Evolutionary conservation across 164 flowering plant species (phyloP), one percentile per base, ranked within the genome.

Genomic region (Akebia trifoliata): DNA sequence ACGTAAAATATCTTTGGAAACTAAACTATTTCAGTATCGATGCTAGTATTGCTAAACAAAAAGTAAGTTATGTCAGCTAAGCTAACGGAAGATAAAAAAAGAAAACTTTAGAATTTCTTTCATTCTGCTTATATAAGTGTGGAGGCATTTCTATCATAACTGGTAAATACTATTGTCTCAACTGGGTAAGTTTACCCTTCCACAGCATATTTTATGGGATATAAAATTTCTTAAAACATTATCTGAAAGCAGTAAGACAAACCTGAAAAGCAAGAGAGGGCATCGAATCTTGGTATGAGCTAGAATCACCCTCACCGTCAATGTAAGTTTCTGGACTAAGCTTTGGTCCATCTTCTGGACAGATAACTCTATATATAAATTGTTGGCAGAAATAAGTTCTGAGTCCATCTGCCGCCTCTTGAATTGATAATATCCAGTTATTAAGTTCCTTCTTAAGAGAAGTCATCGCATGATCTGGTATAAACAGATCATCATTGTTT

Each of bases 181-280:
- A n/a, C n/a, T n/a, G n/a, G n/a, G n/a, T n/a, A n/a, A n/a, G n/a
- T n/a, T n/a, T n/a, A n/a, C n/a, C n/a, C n/a, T n/a, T n/a, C n/a
- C n/a, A n/a, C n/a, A n/a, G n/a, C n/a, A n/a, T n/a, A n/a, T n/a
- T n/a, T n/a, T n/a, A n/a, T n/a, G n/a, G n/a, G n/a, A n/a, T n/a
- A n/a, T n/a, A n/a, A n/a, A n/a, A n/a, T n/a, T n/a, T n/a, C n/a
- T n/a, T n/a, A n/a, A n/a, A n/a, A n/a, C n/a, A n/a, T 12, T 40
- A 14, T 37, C 37, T 15, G 9, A 15, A 14, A 18, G 56, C 49
- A 52, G 42, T 15, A 52, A 44, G 30, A n/a, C 54, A 59, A 65
- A 84, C 87, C 84, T 79, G 80, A 64, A 77, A 74, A 21, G 65
- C 51, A 56, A 40, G 46, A 51, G 84, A 79, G 9, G 86, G 90